These are phyloP conservation scores for Pseudoneurospora amorphoporcata DNA, from an alignment of 495 filamentous ascomycete genomes.

Conservation along the genomic window DNA sequence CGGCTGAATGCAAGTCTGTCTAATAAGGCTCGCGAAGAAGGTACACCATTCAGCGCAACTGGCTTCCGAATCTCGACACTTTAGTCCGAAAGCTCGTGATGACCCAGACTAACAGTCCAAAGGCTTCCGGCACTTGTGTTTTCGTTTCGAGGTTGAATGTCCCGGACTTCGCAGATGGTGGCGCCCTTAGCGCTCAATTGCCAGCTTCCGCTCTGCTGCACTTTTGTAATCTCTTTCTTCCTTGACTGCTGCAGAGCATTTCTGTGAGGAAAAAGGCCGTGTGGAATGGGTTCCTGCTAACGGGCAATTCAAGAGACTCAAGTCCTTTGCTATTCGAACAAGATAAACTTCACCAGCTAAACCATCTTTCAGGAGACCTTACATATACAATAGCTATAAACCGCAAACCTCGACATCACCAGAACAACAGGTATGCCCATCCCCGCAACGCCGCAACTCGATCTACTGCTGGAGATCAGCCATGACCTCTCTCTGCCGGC, in stretches of 20 bases:
- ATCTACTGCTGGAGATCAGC: neutral
- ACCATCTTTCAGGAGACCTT: neutral
- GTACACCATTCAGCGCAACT: neutral
- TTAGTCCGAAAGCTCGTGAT: neutral
- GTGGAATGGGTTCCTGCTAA: neutral
- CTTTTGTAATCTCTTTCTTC: neutral
- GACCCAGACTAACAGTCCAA: neutral
- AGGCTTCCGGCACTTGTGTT: neutral
- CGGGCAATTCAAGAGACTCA: neutral
- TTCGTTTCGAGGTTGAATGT: neutral
- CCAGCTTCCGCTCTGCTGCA: neutral
- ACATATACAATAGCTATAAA: neutral
- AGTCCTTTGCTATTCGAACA: neutral
- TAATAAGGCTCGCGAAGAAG: neutral
- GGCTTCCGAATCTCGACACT: neutral
- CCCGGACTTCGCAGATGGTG: neutral
- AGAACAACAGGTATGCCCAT: neutral
- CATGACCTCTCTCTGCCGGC: neutral
- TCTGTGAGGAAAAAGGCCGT: neutral
- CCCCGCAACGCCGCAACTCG: neutral
- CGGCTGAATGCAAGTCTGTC: neutral
- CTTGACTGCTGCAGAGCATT: neutral
- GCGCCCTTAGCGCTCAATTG: neutral
- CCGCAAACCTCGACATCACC: neutral
- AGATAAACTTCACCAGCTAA: neutral